A percentile compares a stretch with the other conserved stretches of the same genome.
Conservation (phyloP, 2,329 filamentous ascomycete species). For the Colletotrichum lupini region DNA sequence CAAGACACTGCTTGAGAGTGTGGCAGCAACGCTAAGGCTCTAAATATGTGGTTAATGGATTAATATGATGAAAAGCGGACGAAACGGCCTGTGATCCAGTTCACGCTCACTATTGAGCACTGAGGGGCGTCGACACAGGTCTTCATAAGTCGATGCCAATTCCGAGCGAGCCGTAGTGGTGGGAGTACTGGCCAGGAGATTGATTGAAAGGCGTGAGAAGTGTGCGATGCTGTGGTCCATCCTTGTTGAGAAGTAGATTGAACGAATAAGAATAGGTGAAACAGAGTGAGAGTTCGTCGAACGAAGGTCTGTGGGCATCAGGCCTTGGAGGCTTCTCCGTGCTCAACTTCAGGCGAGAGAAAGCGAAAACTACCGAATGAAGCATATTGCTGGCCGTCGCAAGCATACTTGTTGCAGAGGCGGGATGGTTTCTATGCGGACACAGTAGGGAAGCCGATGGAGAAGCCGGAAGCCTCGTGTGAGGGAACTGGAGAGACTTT, state of each 20-base stretch:
- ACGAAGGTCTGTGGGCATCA: constrained; percentile 25
- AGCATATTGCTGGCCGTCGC: constrained; percentile 10
- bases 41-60: background rate
- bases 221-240: background rate
- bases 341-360: constrained; percentile 19
- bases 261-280: constrained; percentile 25
- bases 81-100: constrained; percentile 9
- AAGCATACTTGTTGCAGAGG: constrained; percentile 23
- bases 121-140: background rate
- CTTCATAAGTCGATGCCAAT: background rate
- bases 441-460: background rate
- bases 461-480: background rate
- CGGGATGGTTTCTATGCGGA: constrained; percentile 21
- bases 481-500: background rate
- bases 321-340: constrained; percentile 24
- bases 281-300: constrained; percentile 28
- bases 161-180: constrained; percentile 26
- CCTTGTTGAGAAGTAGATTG: background rate
- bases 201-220: background rate
- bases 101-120: constrained; percentile 1
- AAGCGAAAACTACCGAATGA: background rate
- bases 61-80: background rate
- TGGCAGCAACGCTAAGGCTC: background rate
- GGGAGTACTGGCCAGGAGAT: background rate
- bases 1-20: background rate